Conservation (phyloP, 441 rosid genomes). For the Pelargonium fulgidum region DNA sequence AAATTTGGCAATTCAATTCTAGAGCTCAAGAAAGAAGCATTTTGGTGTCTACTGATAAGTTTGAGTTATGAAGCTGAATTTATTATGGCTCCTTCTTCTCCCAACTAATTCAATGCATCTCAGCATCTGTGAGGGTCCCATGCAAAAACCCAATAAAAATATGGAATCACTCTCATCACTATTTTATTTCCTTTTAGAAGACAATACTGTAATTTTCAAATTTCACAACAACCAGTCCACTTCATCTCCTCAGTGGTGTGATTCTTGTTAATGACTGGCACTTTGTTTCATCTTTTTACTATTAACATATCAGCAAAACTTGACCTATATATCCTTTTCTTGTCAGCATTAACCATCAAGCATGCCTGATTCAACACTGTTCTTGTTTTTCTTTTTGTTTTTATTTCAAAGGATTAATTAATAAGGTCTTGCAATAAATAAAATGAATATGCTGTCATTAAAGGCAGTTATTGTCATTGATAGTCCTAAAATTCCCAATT, state of each 20-base stretch:
- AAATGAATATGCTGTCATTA: neutral
- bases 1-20: neutral
- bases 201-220: too few relatives aligned
- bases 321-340: neutral
- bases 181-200: too few relatives aligned
- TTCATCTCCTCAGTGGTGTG: neutral
- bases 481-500: neutral
- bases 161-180: too few relatives aligned
- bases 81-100: neutral
- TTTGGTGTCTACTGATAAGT: neutral
- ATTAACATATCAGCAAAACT: too few relatives aligned
- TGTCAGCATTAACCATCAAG: neutral
- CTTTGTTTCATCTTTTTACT: neutral
- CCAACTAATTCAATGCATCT: neutral
- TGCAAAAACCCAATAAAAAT: neutral
- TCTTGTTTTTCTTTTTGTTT: neutral
- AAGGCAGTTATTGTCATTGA: neutral
- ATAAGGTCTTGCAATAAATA: too few relatives aligned
- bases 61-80: neutral
- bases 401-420: neutral
- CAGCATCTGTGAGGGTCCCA: conserved; percentile 1
- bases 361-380: neutral
- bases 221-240: neutral
- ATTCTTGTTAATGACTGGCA: neutral
- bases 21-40: neutral